phyloP scores from a whole-genome alignment of 129 eudicot species.

The Centella asiatica region DNA sequence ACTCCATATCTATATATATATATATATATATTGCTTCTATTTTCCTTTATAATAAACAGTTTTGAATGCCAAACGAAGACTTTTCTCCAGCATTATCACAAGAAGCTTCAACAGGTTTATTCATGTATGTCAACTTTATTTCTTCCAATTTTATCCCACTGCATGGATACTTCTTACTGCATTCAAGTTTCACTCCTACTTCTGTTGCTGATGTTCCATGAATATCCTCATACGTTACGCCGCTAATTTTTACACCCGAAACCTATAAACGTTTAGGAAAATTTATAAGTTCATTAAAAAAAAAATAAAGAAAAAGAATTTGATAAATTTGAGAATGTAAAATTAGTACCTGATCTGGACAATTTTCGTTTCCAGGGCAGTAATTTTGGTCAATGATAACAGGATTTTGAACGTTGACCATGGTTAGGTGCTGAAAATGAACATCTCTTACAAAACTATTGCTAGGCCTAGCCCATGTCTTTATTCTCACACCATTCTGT shows the following conservation, averaged over 20 bases:
- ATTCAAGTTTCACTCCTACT: conserved; percentile 24
- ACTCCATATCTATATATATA: too few species aligned
- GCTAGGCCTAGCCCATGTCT: conserved; percentile 15
- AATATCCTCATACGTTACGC: conserved; percentile 28
- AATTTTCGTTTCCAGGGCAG: conserved; percentile 2
- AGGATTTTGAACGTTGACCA: conserved; percentile 11
- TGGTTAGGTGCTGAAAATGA: background rate
- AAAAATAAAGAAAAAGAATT: background rate
- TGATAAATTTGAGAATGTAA: background rate
- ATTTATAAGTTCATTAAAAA: background rate
- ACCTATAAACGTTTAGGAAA: background rate
- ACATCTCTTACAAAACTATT: conserved; percentile 3
- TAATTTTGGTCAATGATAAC: conserved; percentile 12
- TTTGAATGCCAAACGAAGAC: too few species aligned
- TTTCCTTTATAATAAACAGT: too few species aligned
- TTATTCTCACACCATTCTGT: conserved; percentile 10
- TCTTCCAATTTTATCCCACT: conserved; percentile 25
- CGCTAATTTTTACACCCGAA: conserved; percentile 35
- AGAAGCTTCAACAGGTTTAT: conserved; percentile 19
- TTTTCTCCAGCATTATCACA: conserved; percentile 33
- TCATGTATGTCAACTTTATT: conserved; percentile 17
- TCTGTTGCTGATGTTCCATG: conserved; percentile 41
- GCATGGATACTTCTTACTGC: conserved; percentile 32
- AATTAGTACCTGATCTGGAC: conserved; percentile 1
- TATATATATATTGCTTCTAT: too few species aligned